Conservation (phyloP, 2,329 filamentous ascomycete genomes). For the Hypoxylon sp. region DNA sequence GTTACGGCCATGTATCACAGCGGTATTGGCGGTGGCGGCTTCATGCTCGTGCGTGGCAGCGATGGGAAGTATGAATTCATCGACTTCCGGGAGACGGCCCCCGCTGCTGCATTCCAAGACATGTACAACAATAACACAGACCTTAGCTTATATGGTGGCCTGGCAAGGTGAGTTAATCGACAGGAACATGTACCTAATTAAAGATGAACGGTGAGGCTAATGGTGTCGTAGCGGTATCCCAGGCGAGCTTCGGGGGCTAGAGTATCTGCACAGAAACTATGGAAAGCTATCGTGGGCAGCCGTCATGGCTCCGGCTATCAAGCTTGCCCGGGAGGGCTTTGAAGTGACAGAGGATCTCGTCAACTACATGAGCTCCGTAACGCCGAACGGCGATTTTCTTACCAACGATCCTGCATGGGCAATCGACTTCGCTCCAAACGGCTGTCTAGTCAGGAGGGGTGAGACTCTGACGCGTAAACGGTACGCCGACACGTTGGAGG, state of each 20-base stretch:
- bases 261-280: slow-evolving; percentile 79
- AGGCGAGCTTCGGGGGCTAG: slow-evolving; percentile 79
- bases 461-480: slow-evolving; percentile 61
- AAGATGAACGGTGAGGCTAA: slow-evolving; percentile 24
- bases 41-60: slow-evolving; percentile 82
- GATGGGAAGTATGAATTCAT: slow-evolving; percentile 85
- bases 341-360: slow-evolving; percentile 76
- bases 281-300: slow-evolving; percentile 75
- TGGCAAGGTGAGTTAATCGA: slow-evolving; percentile 74
- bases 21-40: slow-evolving; percentile 91
- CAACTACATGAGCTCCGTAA: slow-evolving; percentile 73
- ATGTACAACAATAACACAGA: slow-evolving; percentile 83
- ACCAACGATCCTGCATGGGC: slow-evolving; percentile 81
- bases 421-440: slow-evolving; percentile 78
- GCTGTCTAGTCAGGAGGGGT: slow-evolving; percentile 53
- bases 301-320: slow-evolving; percentile 78
- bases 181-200: slow-evolving; percentile 39
- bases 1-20: slow-evolving; percentile 83
- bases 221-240: slow-evolving; percentile 69
- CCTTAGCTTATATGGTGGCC: slow-evolving; percentile 76
- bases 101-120: slow-evolving; percentile 81
- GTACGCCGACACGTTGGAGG: slow-evolving; percentile 70
- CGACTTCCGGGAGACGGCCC: slow-evolving; percentile 88
- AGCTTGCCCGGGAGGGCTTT: slow-evolving; percentile 81
- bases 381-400: slow-evolving; percentile 71